Evolutionary conservation across 345 rosid species (phyloP).

Genomic region (Eucalyptus pauciflora): DNA sequence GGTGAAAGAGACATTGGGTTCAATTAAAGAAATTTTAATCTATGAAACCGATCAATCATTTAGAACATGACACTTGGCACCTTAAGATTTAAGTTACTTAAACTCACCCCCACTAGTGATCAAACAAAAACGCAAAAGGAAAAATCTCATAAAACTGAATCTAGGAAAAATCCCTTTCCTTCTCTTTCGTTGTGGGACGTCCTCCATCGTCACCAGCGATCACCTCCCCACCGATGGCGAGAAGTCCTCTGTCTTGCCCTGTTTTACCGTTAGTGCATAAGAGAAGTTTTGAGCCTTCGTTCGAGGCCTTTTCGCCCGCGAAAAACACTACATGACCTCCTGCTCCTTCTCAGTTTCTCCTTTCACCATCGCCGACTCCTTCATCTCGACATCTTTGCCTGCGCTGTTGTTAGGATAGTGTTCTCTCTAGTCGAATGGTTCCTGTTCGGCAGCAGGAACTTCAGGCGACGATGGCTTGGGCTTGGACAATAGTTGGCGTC

Average conservation of each 20-base stretch:
- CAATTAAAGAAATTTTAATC: no score
- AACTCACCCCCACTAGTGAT: no score
- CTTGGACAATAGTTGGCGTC: background rate
- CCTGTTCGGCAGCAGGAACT: background rate
- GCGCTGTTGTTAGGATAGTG: background rate
- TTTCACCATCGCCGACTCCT: background rate
- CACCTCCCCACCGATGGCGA: no score
- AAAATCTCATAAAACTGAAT: no score
- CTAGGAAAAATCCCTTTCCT: no score
- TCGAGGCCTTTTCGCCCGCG: accelerated
- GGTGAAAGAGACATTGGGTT: no score
- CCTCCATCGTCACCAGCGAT: no score
- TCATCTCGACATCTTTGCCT: background rate
- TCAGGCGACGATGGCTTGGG: background rate
- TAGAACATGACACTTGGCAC: no score
- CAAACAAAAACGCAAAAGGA: no score
- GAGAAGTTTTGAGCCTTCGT: background rate
- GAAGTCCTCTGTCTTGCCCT: background rate
- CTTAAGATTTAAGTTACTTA: no score
- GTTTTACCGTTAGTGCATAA: background rate
- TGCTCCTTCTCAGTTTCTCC: background rate
- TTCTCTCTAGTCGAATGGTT: background rate
- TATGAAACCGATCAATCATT: no score
- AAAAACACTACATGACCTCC: background rate
- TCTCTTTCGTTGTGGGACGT: no score